A percentile compares a stretch with the other conserved stretches of the same genome.
phyloP scores from a whole-genome alignment of 305 asterid genomes.

The Petunia hybrid region DNA sequence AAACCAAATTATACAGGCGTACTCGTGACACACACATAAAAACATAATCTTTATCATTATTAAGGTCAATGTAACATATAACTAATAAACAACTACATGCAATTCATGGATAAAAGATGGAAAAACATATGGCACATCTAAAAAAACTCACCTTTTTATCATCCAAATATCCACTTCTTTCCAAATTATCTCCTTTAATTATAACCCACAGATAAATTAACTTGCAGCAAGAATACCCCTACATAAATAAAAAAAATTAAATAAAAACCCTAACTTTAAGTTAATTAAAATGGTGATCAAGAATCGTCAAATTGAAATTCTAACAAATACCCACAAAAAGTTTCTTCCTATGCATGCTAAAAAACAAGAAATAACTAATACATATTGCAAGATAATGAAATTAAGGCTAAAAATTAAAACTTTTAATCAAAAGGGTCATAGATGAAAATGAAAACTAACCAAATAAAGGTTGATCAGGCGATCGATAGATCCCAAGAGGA shows the following conservation, averaged over 20 bases:
- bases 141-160: constrained; percentile 41
- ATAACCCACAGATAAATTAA: neutral
- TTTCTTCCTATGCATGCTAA: constrained; percentile 43
- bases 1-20: neutral
- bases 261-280: constrained; percentile 51
- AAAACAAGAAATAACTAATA: constrained; percentile 43
- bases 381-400: constrained; percentile 10
- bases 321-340: constrained; percentile 47
- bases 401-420: neutral
- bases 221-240: neutral
- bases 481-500: constrained; percentile 38
- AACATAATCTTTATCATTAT: constrained; percentile 22
- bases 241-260: constrained; percentile 27
- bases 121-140: constrained; percentile 26
- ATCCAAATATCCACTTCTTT: constrained; percentile 38
- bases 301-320: constrained; percentile 47
- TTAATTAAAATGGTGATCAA: constrained; percentile 41
- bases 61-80: constrained; percentile 29
- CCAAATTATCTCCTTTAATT: neutral
- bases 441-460: constrained; percentile 28
- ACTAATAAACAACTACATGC: constrained; percentile 14
- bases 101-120: constrained; percentile 16
- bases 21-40: neutral
- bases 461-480: constrained; percentile 24
- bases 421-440: neutral